Conservation (phyloP, 495 filamentous ascomycete species). For the Tuber magnatum region DNA sequence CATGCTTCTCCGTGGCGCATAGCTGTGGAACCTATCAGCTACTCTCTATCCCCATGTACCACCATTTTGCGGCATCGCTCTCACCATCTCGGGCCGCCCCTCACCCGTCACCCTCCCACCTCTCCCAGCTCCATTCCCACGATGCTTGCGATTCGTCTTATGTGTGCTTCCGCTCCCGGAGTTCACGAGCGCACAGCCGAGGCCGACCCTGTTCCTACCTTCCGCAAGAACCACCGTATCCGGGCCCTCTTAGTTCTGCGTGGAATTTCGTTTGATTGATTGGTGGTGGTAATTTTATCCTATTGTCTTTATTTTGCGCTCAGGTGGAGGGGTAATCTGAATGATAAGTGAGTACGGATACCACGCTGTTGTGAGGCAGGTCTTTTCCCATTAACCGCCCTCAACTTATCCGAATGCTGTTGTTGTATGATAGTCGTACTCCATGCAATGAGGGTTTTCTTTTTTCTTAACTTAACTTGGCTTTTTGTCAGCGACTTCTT, state of each 20-base stretch:
- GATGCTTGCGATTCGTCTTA: slow-evolving; percentile 23
- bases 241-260: slow-evolving; percentile 10
- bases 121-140: slow-evolving; percentile 14
- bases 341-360: neutral
- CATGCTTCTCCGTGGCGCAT: slow-evolving; percentile 51
- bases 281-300: neutral
- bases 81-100: slow-evolving; percentile 20
- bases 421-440: too few species aligned
- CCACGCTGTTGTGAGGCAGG: neutral
- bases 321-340: neutral
- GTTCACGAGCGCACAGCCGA: slow-evolving; percentile 53
- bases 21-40: slow-evolving; percentile 13
- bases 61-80: neutral
- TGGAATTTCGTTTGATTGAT: neutral
- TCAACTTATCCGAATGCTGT: too few species aligned
- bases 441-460: too few species aligned
- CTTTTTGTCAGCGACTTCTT: slow-evolving; percentile 29
- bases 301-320: slow-evolving; percentile 1
- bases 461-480: too few species aligned
- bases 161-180: slow-evolving; percentile 22
- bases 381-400: slow-evolving; percentile 1
- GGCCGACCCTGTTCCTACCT: slow-evolving; percentile 86
- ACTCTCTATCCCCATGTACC: slow-evolving; percentile 42
- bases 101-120: slow-evolving; percentile 13
- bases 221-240: slow-evolving; percentile 82